Conservation (phyloP, 768 basidiomycete species). For the Pleurotus platypus region DNA sequence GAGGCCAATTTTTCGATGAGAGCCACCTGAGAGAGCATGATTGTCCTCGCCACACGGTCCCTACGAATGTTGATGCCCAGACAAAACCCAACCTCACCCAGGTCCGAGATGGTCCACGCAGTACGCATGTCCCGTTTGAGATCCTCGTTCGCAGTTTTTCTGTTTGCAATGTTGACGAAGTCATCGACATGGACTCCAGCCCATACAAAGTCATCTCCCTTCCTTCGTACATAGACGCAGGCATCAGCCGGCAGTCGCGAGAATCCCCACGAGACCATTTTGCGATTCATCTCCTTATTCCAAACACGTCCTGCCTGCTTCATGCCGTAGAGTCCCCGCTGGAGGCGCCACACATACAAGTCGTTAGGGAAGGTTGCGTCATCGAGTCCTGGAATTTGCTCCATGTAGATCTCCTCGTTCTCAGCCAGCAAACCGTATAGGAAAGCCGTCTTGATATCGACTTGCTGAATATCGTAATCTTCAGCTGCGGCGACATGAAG, state of each 20-base stretch:
- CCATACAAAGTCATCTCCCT: neutral
- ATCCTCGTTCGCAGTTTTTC: too few relatives aligned
- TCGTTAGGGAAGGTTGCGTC: neutral
- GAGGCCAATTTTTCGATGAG: too few relatives aligned
- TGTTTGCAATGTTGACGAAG: too few relatives aligned
- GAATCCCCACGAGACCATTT: slow-evolving; percentile 14
- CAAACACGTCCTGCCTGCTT: slow-evolving; percentile 25
- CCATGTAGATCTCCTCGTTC: slow-evolving; percentile 14
- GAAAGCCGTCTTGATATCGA: slow-evolving; percentile 16
- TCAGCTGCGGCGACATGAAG: too few relatives aligned
- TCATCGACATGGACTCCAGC: neutral
- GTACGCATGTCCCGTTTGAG: too few relatives aligned
- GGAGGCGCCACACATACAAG: neutral
- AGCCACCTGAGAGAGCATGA: too few relatives aligned
- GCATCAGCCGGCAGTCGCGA: neutral
- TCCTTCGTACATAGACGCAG: neutral
- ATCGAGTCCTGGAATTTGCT: slow-evolving; percentile 12
- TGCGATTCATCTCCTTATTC: slow-evolving; percentile 14
- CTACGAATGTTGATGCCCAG: too few relatives aligned
- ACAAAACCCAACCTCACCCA: too few relatives aligned
- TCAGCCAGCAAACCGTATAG: slow-evolving; percentile 12
- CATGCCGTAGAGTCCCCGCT: slow-evolving; percentile 27
- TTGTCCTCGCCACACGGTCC: too few relatives aligned
- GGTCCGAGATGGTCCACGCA: too few relatives aligned
- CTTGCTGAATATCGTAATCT: too few relatives aligned